Evolutionary conservation across 768 basidiomycete species (phyloP).

Genomic region (Hericium erinaceus): DNA sequence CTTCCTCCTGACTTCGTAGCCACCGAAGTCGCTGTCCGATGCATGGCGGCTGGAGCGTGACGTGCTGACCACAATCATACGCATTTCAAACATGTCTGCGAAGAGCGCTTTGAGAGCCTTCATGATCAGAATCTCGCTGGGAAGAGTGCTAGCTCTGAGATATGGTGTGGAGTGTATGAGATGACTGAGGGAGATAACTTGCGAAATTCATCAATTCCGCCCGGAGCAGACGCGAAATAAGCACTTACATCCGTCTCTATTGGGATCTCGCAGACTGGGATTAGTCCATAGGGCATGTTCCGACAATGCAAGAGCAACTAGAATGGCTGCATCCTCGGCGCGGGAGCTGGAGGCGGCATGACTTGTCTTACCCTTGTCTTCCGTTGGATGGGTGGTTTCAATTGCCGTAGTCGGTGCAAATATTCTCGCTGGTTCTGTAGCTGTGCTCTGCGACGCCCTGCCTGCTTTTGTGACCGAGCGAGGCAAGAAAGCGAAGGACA

Average conservation of each 20-base stretch:
- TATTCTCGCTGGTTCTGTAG: background rate
- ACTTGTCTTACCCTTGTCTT: background rate
- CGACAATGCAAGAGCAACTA: constrained; percentile 56
- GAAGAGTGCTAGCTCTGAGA: constrained; percentile 14
- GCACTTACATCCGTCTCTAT: constrained; percentile 42
- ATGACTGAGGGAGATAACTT: constrained; percentile 29
- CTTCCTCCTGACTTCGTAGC: constrained; percentile 59
- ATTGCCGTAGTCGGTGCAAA: background rate
- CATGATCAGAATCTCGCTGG: constrained; percentile 38
- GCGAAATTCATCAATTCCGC: constrained; percentile 13
- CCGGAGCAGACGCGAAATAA: background rate
- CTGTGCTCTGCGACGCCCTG: background rate
- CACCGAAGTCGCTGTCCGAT: constrained; percentile 26
- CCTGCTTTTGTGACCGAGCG: background rate
- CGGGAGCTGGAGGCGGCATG: background rate
- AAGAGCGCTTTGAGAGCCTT: constrained; percentile 51
- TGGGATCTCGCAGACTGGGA: constrained; percentile 41
- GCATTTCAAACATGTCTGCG: constrained; percentile 41
- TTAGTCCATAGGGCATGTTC: constrained; percentile 63
- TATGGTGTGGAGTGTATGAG: constrained; percentile 34
- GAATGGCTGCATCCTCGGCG: constrained; percentile 38
- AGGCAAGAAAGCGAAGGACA: background rate
- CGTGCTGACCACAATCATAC: constrained; percentile 44
- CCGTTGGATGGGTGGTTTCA: background rate
- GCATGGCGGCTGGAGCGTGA: constrained; percentile 13